Base-by-base conservation (phyloP, 2,329 filamentous ascomycete genomes). In the Lachnellula cervina region DNA sequence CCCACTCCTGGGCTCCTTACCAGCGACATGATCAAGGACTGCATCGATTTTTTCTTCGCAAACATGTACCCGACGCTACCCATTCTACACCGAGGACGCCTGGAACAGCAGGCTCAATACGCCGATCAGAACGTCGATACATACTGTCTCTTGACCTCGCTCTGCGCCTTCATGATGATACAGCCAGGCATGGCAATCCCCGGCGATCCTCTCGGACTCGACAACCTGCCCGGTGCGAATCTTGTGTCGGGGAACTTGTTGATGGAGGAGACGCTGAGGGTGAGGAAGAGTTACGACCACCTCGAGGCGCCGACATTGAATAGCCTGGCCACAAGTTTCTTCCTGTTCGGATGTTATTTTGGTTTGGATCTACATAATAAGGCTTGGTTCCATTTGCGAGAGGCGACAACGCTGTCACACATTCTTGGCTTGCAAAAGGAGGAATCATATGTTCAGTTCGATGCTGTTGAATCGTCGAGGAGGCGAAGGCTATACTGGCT, bases 331-430 rank as follows among this genome's bases (percentile, higher is more conserved):
- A 90, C 87, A n/a, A 90, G 86, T 52, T 90, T 89, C 71, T 91
- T 93, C 69, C 70, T 93, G 25, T 91, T 89, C 64, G 86, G 82
- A 38, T 86, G 85, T 56, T 83, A 87, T 68, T 86, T 87, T 58
- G 86, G 83, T 38, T 74, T 89, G 47, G 87, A 90, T 59, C 77
- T 85, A 68, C 87, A 91, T 68, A 84, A 88, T 59, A 84, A 85
- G 69, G 88, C 88, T 1, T 93, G 89, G 88, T 91, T 85, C 67
- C 84, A 90, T 68, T 75, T 93, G 9, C 83, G 88, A 25, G 89
- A 94, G 71, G 87, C 87, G 5, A 86, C 84, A 1, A 91, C 88
- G 5, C 76, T 93, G 70, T 77, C 80, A 28, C 78, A 83, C 63
- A 80, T 86, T 64, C 70, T 76, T 28, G 77, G 77, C 52, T 80